A percentile compares a stretch with the other conserved stretches of the same genome.
Conservation (phyloP, 176 grass and related monocot genomes). For the Leersia perrieri region DNA sequence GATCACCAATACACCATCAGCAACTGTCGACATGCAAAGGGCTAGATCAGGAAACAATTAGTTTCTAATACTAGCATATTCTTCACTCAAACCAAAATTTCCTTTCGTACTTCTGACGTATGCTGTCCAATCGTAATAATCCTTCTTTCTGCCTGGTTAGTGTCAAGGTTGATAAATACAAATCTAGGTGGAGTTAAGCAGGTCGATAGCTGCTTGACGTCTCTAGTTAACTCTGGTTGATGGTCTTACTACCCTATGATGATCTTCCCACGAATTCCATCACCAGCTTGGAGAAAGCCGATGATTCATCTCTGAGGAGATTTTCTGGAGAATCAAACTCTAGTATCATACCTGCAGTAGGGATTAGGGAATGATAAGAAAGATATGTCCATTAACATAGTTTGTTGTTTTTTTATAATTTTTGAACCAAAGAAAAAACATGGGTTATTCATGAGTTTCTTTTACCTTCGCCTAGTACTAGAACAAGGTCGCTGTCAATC, state of each 20-base stretch:
- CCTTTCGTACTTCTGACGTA: not conserved
- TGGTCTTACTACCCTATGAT: constrained; percentile 41
- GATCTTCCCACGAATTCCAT: constrained; percentile 75
- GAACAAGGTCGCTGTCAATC: constrained; percentile 79
- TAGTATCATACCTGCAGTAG: constrained; percentile 67
- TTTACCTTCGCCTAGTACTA: constrained; percentile 86
- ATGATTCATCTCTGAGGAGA: constrained; percentile 66
- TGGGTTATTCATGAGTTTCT: not conserved
- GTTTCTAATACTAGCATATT: not conserved
- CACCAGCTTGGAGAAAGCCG: constrained; percentile 77
- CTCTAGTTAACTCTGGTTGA: constrained; percentile 18
- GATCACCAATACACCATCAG: constrained; percentile 2
- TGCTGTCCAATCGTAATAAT: not conserved
- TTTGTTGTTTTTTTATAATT: constrained; percentile 7
- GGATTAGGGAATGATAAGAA: constrained; percentile 14
- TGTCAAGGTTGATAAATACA: constrained; percentile 11
- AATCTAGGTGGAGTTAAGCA: not conserved
- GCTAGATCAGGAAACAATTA: not conserved
- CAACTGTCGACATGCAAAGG: not conserved
- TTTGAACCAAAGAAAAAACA: not conserved
- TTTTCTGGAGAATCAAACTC: constrained; percentile 72
- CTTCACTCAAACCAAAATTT: not conserved
- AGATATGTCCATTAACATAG: not conserved
- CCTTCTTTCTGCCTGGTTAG: not conserved
- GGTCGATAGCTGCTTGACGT: constrained; percentile 14